Conservation (phyloP, 805 yeast species). For the Nakazawaea peltata region DNA sequence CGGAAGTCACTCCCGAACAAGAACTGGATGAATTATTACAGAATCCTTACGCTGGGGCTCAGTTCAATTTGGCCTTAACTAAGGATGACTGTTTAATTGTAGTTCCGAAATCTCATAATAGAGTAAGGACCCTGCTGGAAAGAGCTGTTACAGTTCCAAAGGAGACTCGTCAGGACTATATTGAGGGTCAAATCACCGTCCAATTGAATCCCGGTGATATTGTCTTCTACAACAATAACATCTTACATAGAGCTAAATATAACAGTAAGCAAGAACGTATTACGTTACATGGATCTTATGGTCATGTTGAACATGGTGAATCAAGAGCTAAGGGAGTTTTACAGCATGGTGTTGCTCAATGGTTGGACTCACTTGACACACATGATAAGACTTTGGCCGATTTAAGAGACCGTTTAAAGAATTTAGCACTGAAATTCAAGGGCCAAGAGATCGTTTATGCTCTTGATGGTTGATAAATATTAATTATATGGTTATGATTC, state of each 20-base stretch:
- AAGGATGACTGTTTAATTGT: slow-evolving; percentile 39
- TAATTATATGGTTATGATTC: no score
- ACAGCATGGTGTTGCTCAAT: slow-evolving; percentile 42
- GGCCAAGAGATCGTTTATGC: slow-evolving; percentile 13
- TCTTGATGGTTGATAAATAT: slow-evolving; percentile 13
- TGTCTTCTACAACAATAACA: slow-evolving; percentile 41
- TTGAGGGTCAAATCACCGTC: slow-evolving; percentile 32
- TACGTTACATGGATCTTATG: slow-evolving; percentile 44
- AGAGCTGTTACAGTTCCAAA: slow-evolving; percentile 27
- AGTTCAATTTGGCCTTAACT: slow-evolving; percentile 41
- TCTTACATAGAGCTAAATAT: slow-evolving; percentile 40
- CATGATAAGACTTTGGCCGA: slow-evolving; percentile 12
- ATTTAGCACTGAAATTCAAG: slow-evolving; percentile 31
- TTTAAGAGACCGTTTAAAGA: slow-evolving; percentile 29
- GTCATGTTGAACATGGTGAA: slow-evolving; percentile 32
- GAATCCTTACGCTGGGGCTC: slow-evolving; percentile 39
- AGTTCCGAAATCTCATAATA: slow-evolving; percentile 37
- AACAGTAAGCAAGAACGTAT: slow-evolving; percentile 28
- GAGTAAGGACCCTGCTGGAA: slow-evolving; percentile 37
- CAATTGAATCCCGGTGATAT: slow-evolving; percentile 40
- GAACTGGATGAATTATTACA: slow-evolving; percentile 30
- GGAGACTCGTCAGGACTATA: slow-evolving; percentile 25
- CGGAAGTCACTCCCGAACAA: slow-evolving; percentile 36
- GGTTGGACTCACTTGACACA: slow-evolving; percentile 30
- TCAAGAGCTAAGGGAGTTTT: slow-evolving; percentile 41